These are phyloP conservation scores for Mycena venus DNA, from an alignment of 768 basidiomycete species.

Conservation along the genomic window DNA sequence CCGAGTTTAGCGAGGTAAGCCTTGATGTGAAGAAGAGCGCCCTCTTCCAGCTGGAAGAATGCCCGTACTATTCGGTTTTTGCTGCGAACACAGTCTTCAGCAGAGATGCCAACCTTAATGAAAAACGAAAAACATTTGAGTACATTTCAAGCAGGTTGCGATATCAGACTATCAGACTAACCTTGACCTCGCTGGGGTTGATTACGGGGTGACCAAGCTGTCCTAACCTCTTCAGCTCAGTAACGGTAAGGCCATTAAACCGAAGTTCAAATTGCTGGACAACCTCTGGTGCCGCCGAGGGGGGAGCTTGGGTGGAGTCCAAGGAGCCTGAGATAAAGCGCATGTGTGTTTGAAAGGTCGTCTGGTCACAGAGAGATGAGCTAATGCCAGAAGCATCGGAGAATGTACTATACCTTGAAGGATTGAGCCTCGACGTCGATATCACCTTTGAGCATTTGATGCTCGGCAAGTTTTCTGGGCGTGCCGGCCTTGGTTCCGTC, in stretches of 20 bases:
- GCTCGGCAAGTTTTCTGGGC: constrained; percentile 7
- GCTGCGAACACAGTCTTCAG: neutral
- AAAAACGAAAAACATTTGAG: neutral
- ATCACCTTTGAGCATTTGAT: constrained; percentile 11
- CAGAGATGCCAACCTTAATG: neutral
- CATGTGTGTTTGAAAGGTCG: neutral
- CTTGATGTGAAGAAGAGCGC: neutral
- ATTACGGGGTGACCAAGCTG: neutral
- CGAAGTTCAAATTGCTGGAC: constrained; percentile 4
- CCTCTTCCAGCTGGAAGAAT: constrained; percentile 12
- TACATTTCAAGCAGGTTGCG: neutral
- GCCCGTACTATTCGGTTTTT: neutral
- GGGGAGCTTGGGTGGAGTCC: neutral
- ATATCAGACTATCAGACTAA: constrained; percentile 4
- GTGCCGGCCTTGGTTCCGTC: neutral
- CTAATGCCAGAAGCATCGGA: neutral
- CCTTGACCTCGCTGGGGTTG: constrained; percentile 12
- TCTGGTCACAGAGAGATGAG: neutral
- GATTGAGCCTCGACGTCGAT: neutral
- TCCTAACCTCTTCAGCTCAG: neutral
- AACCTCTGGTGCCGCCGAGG: neutral
- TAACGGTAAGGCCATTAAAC: constrained; percentile 10
- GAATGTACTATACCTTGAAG: constrained; percentile 10
- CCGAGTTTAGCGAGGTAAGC: constrained; percentile 16
- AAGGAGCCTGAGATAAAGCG: neutral